Evolutionary conservation across 805 yeast species (phyloP), one percentile per base, ranked within the genome.

Genomic region (Candida palmyrensis): DNA sequence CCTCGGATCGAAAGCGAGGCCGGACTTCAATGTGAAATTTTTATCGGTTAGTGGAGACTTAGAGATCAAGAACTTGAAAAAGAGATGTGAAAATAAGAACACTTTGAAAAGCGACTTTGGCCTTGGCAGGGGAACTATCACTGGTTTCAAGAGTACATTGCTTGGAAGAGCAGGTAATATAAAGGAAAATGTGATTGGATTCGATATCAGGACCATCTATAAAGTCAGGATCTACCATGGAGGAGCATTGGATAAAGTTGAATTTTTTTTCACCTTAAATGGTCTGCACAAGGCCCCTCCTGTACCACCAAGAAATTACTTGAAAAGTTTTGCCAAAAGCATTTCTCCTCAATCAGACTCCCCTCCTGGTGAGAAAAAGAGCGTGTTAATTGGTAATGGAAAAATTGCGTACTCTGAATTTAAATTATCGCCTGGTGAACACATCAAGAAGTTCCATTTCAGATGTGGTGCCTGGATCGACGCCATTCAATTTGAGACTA

Each of bases 401-500:
- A 79, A 72, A 5, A 43, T 44, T 7, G 65, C 73, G 37, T 79
- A 67, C 40, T 49, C 78, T 0, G 88, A 81, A 38, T 71, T 81
- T 37, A 52, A 49, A 1, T 46, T 88, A n/a, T 60, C 62, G 3
- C 53, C 53, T 0, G 84, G 77, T 29, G 96, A 90, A 50, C 38
- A 43, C 7, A 61, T 90, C 6, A 53, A 66, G 3, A 82, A 80
- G 17, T 61, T 89, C 35, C 66, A 71, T 27, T 59, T 87, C 29
- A 68, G 95, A 42, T 66, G 77, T 26, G 97, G 97, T 8, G 77
- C 69, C 2, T 92, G 97, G 97, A 66, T 92, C 4, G 97, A 92
- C 63, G 96, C 82, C 1, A 62, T 86, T 15, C 92, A 84, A 50
- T 61, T 92, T 21, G 66, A 77, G 13, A 83, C 95, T 2, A 63